Evolutionary conservation across 306 rosid species (phyloP), one percentile per base, ranked within the genome.

Genomic region (Cyclanthera cordifolia): DNA sequence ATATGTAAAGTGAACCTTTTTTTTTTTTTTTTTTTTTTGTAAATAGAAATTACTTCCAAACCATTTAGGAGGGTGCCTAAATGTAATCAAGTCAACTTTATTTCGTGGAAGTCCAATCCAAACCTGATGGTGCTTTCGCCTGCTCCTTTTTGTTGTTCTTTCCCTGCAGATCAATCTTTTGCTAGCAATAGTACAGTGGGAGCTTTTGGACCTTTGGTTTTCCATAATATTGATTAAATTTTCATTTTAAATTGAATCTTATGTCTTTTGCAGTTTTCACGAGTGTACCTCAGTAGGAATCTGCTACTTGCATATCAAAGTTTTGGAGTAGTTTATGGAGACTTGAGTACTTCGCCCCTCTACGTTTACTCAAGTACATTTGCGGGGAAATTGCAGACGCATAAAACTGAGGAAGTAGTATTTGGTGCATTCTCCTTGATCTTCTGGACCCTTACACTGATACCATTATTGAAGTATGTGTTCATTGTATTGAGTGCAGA

Each of bases 251-350:
- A 55, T 34, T 39, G 27, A 20, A 49, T 20, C 64, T 27, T 61
- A 53, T 24, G 68, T 78, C 78, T 58, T 73, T 74, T 82, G 70
- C 82, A 87, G 95, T 43, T 79, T 75, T 80, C 95, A 12, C 79
- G 86, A 88, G 82, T 73, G 32, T 80, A 71, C 58, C 77, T 87
- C 49, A 71, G 86, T 13, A 84, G 82, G 79, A 87, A 80, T 76
- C 69, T 90, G 7, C 16, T 90, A 65, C 79, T 90, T 64, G 95
- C 96, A 14, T 87, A 85, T 79, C 96, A 90, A 82, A 90, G 96
- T 82, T 85, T 87, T 69, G 96, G 96, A 15, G 95, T 90, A 16
- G 95, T 90, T 53, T 90, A 90, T 49, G 95, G 96, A 63, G 96
- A 90, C 78, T 84, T 90, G 72, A 81, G 95, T 69, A 90, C 96